A percentile compares a stretch with the other conserved stretches of the same genome.
Evolutionary conservation across 202 grass and related monocot genomes (phyloP).

Genomic region (Musa balbisiana): DNA sequence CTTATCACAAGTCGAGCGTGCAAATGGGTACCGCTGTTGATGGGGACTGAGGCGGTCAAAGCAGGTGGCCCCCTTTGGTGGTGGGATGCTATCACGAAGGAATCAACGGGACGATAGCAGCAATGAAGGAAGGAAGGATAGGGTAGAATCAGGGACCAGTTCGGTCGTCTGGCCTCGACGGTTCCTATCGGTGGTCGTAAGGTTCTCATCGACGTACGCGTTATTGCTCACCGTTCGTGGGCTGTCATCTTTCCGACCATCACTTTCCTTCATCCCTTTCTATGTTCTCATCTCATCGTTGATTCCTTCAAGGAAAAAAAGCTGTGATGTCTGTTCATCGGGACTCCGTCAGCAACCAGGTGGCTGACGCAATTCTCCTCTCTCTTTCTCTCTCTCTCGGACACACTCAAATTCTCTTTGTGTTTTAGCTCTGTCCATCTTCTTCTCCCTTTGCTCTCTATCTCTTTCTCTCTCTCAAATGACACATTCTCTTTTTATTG

Average conservation of each 20-base stretch:
- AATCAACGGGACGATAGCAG: background rate
- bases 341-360: background rate
- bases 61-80: background rate
- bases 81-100: background rate
- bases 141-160: background rate
- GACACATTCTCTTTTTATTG: too few species aligned
- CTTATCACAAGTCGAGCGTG: too few species aligned
- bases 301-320: background rate
- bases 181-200: background rate
- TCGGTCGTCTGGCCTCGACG: background rate
- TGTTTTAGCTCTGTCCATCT: background rate
- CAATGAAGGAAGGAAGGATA: background rate
- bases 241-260: background rate
- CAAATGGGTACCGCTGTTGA: background rate
- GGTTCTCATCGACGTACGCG: background rate
- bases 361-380: background rate
- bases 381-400: background rate
- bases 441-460: background rate
- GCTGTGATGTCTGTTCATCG: background rate
- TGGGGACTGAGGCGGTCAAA: background rate
- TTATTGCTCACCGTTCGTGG: background rate
- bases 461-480: background rate
- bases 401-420: background rate
- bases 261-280: constrained; percentile 1
- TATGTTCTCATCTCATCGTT: background rate